A percentile compares a stretch with the other conserved stretches of the same genome.
These are phyloP conservation scores for Hygrophorus russula DNA, from an alignment of 768 basidiomycete species.

Conservation along the genomic window DNA sequence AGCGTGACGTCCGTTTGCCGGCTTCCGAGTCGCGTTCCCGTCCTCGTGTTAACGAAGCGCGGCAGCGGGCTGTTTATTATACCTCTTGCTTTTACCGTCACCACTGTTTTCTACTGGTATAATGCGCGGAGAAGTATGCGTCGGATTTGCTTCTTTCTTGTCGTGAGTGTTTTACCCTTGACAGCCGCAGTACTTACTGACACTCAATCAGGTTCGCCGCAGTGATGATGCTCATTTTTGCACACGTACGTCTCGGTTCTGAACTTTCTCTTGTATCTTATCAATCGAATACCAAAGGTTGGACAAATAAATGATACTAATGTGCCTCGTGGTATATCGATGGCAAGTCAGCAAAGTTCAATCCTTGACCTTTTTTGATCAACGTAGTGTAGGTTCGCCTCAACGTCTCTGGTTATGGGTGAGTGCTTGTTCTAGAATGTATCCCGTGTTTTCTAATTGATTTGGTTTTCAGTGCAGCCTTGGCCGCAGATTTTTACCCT, in stretches of 20 bases:
- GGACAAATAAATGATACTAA: slow-evolving; percentile 73
- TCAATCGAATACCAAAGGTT: slow-evolving; percentile 35
- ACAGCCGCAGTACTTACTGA: slow-evolving; percentile 13
- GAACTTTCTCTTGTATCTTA: slow-evolving; percentile 7
- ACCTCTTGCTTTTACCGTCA: slow-evolving; percentile 12
- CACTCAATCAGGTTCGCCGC: slow-evolving; percentile 28
- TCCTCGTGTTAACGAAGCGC: slow-evolving; percentile 4
- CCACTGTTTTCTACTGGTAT: slow-evolving; percentile 9
- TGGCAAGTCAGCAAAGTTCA: slow-evolving; percentile 35
- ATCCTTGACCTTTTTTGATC: not conserved
- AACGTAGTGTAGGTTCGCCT: slow-evolving; percentile 40
- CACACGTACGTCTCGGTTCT: slow-evolving; percentile 46
- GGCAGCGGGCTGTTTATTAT: slow-evolving; percentile 12
- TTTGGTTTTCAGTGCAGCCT: slow-evolving; percentile 30
- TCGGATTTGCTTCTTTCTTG: slow-evolving; percentile 59
- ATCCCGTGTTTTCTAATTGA: slow-evolving; percentile 1
- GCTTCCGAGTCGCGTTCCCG: too few relatives aligned
- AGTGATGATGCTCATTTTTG: slow-evolving; percentile 63
- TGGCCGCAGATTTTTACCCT: slow-evolving; percentile 30
- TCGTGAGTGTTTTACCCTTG: slow-evolving; percentile 42
- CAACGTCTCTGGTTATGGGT: slow-evolving; percentile 68
- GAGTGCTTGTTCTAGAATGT: slow-evolving; percentile 12
- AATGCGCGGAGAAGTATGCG: slow-evolving; percentile 71
- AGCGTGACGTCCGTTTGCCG: too few relatives aligned
- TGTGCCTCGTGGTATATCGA: slow-evolving; percentile 59